These are phyloP conservation scores for Hymenoscyphus linearis DNA, from an alignment of 2,329 filamentous ascomycete genomes.

Conservation along the genomic window DNA sequence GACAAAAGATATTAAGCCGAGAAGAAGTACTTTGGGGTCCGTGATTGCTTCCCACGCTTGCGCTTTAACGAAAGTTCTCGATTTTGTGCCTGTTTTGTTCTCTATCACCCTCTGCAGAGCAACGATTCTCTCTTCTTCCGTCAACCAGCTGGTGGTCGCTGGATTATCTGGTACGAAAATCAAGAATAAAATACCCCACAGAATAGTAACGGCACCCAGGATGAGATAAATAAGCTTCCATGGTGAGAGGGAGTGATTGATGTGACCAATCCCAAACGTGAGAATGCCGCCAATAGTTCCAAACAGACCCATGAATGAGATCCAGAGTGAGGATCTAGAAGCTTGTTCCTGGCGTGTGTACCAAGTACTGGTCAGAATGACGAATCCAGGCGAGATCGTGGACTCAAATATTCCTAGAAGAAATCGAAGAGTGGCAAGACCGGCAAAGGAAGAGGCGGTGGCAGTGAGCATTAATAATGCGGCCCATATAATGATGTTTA, in stretches of 20 bases:
- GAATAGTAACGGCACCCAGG: constrained; percentile 26
- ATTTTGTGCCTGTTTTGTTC: constrained; percentile 24
- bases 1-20: constrained; percentile 19
- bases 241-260: constrained; percentile 35
- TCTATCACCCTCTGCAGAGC: constrained; percentile 21
- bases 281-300: constrained; percentile 30
- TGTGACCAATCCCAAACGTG: constrained; percentile 36
- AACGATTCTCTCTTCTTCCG: constrained; percentile 38
- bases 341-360: constrained; percentile 35
- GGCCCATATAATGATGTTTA: constrained; percentile 31
- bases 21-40: constrained; percentile 37
- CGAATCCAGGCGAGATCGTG: constrained; percentile 47
- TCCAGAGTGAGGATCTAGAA: constrained; percentile 30
- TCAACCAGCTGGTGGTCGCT: constrained; percentile 39
- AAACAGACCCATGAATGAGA: constrained; percentile 48
- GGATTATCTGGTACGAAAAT: constrained; percentile 46
- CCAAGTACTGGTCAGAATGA: constrained; percentile 38
- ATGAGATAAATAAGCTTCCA: constrained; percentile 27
- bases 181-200: constrained; percentile 36
- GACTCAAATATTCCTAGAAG: constrained; percentile 46
- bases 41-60: constrained; percentile 22
- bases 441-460: constrained; percentile 44
- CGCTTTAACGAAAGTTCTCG: constrained; percentile 15
- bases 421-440: constrained; percentile 43
- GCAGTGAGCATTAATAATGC: constrained; percentile 43